Percentiles rank a stretch among this genome's conserved stretches.
Evolutionary conservation across 768 basidiomycete genomes (phyloP).

Genomic region (Leccinellum albellum): DNA sequence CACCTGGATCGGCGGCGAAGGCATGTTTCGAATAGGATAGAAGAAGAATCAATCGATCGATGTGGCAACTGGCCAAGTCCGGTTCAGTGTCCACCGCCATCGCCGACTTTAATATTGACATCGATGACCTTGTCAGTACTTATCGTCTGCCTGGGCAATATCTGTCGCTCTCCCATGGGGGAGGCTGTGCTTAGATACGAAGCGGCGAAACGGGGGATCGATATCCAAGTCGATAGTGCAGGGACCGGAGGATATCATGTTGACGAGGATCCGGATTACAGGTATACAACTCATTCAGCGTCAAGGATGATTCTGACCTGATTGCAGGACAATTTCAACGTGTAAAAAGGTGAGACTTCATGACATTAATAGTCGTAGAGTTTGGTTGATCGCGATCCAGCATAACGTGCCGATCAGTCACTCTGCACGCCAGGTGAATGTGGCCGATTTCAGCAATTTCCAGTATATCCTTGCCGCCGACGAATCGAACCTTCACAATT

Average conservation of each 20-base stretch:
- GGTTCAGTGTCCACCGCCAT: not conserved
- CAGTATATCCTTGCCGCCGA: slow-evolving; percentile 88
- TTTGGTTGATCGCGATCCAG: slow-evolving; percentile 36
- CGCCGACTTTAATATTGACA: not conserved
- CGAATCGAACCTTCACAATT: slow-evolving; percentile 62
- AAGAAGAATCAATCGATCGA: slow-evolving; percentile 4
- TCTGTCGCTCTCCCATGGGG: slow-evolving; percentile 90
- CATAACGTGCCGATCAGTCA: slow-evolving; percentile 69
- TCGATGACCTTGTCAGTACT: slow-evolving; percentile 51
- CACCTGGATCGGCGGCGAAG: slow-evolving; percentile 75
- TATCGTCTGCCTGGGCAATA: slow-evolving; percentile 79
- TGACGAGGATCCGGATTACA: slow-evolving; percentile 78
- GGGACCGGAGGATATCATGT: slow-evolving; percentile 84
- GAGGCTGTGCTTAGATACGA: slow-evolving; percentile 78
- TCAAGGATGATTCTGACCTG: not conserved
- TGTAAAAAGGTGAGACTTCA: slow-evolving; percentile 58
- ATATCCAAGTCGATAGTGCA: slow-evolving; percentile 75
- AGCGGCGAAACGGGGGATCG: slow-evolving; percentile 60
- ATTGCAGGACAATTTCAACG: slow-evolving; percentile 58
- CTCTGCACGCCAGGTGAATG: slow-evolving; percentile 57
- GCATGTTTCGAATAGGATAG: slow-evolving; percentile 42
- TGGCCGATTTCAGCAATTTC: slow-evolving; percentile 70
- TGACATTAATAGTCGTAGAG: not conserved
- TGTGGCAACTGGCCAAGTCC: not conserved
- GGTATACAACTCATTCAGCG: slow-evolving; percentile 41